Evolutionary conservation across 2,329 filamentous ascomycete genomes (phyloP), one percentile per base, ranked within the genome.

Genomic region (Xylaria digitata): DNA sequence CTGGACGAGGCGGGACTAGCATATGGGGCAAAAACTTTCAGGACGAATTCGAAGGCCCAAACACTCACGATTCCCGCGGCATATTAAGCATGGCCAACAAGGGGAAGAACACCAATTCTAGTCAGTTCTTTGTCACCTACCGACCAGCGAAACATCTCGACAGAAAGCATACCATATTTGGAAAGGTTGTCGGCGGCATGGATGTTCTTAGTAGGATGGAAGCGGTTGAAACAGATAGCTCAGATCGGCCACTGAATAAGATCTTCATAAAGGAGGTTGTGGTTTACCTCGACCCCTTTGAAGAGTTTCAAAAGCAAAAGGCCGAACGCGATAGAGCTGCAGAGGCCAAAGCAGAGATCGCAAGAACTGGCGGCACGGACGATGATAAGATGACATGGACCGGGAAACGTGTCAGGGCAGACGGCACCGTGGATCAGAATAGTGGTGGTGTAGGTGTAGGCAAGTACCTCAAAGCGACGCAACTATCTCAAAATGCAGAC

Each of bases 81-180:
- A 87, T 94, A 0, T 77, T 96, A 30, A 94, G 91, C 72, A 99
- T 99, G 96, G 96, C 96, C 46, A 99, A 99, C 80, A 99, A 99
- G 78, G 96, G 96, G 65, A 97, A 97, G 77, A 95, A 97, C 76
- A 98, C 95, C 23, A 99, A 99, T 80, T 96, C 92, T 8, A 93
- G 89, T 72, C 96, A 99, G 79, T 99, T 90, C 77, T 99, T 98
- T 83, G 92, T 99, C 76, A 92, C 91, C 0, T 99, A 99, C 79
- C 90, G 93, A 57, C 85, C 92, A 0, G 88, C 90, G 0, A 90
- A 91, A 70, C 96, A 99, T 80, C 86, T 99, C 0, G 93, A 99
- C 79, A 87, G 90, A 66, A 99, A 99, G 77, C 96, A 99, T 80
- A 98, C 96, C n/a, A 92, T 99, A 46, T 99, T 99, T 75, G 96